Evolutionary conservation across 2,329 filamentous ascomycete species (phyloP).

Genomic region (Lecanicillium sp.): DNA sequence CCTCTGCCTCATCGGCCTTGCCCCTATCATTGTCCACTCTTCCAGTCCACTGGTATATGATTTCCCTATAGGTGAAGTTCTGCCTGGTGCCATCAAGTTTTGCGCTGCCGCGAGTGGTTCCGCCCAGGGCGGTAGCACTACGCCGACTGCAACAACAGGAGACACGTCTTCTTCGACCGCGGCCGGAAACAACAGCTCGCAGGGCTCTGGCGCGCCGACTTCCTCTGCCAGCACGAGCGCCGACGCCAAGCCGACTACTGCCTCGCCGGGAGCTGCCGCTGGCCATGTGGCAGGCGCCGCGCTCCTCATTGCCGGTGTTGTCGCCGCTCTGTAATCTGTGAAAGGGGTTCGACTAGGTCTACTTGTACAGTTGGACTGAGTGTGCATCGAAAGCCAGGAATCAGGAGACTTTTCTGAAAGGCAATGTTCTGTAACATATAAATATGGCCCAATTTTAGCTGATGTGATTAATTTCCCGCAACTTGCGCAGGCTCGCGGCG

Average conservation of each 20-base stretch:
- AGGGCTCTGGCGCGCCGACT: not conserved
- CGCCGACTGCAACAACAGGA: conserved; percentile 1
- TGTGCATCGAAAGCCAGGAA: too few species aligned
- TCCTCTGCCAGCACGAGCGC: not conserved
- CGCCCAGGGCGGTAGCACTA: not conserved
- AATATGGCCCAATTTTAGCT: too few species aligned
- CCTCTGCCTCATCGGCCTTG: too few species aligned
- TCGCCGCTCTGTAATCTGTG: conserved; percentile 6
- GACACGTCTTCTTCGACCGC: conserved; percentile 3
- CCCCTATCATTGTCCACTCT: not conserved
- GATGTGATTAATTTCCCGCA: too few species aligned
- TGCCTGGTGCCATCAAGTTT: conserved; percentile 16
- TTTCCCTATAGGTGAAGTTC: conserved; percentile 13
- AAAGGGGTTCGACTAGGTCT: not conserved
- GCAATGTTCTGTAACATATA: too few species aligned
- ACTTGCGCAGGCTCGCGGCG: too few species aligned
- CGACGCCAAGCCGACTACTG: not conserved
- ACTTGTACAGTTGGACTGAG: too few species aligned
- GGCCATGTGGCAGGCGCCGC: conserved; percentile 3
- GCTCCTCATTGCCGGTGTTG: not conserved
- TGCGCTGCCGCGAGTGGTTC: conserved; percentile 15
- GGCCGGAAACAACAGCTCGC: not conserved
- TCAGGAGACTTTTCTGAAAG: too few species aligned
- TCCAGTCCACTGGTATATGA: not conserved
- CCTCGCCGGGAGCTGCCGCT: not conserved